phyloP scores from a whole-genome alignment of 148 eudicot species.

The Hydrangea macrophylla region DNA sequence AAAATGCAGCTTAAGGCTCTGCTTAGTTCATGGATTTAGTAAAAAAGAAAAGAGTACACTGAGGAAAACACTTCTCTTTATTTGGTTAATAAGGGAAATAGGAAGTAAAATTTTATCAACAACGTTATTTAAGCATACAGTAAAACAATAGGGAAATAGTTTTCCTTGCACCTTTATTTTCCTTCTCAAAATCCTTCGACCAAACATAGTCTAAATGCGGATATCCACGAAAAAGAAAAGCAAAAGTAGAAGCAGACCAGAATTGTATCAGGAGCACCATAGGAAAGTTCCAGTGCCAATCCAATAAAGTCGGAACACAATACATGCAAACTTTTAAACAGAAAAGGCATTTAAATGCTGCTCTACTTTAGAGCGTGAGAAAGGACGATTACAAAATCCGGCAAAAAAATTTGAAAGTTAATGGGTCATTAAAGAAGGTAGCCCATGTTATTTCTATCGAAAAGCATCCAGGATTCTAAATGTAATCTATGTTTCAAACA shows the following conservation, averaged over 20 bases:
- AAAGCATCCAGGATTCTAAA: background rate
- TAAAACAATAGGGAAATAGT: no score
- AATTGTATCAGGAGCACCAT: slow-evolving; percentile 1
- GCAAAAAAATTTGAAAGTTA: background rate
- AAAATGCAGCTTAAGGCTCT: slow-evolving; percentile 4
- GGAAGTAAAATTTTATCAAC: no score
- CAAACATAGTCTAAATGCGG: no score
- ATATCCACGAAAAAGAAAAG: background rate
- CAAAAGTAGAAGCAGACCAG: background rate
- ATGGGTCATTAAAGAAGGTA: background rate
- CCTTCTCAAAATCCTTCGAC: no score
- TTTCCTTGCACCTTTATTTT: no score
- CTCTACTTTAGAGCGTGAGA: background rate
- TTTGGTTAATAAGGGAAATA: no score
- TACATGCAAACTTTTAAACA: background rate
- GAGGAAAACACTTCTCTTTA: no score
- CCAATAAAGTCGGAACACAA: background rate
- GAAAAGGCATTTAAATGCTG: background rate
- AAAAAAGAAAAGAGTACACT: no score
- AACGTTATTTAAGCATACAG: no score
- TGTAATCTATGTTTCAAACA: background rate
- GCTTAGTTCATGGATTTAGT: no score
- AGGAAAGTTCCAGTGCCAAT: background rate
- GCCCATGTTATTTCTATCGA: background rate
- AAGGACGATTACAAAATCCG: background rate